phyloP scores from a whole-genome alignment of 2,329 filamentous ascomycete genomes.

The Sphaceloma murrayae region DNA sequence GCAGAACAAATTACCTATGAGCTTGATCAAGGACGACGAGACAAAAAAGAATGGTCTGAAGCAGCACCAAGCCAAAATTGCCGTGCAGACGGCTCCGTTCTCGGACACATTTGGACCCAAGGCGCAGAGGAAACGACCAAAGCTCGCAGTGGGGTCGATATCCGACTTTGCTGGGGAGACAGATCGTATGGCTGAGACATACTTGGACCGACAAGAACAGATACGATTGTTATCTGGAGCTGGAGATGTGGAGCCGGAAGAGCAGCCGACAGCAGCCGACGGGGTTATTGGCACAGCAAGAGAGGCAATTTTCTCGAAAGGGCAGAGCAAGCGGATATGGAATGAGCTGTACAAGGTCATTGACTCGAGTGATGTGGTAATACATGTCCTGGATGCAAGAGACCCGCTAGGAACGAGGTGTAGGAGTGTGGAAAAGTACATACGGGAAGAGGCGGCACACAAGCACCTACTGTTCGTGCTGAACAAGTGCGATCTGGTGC shows the following conservation, averaged over 20 bases:
- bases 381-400: constrained; percentile 86
- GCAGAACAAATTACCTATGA: constrained; percentile 95
- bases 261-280: constrained; percentile 20
- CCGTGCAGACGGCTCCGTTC: constrained; percentile 79
- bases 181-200: constrained; percentile 69
- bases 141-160: constrained; percentile 73
- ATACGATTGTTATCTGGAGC: constrained; percentile 65
- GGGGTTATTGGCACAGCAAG: constrained; percentile 37
- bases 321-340: constrained; percentile 92
- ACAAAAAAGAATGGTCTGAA: constrained; percentile 67
- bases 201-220: constrained; percentile 71
- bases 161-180: constrained; percentile 73
- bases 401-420: constrained; percentile 87
- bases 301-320: constrained; percentile 80
- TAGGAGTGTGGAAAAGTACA: constrained; percentile 83
- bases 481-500: constrained; percentile 89
- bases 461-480: constrained; percentile 88
- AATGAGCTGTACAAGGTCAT: constrained; percentile 91
- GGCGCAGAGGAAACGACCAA: constrained; percentile 83
- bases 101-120: constrained; percentile 87
- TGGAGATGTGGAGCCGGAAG: constrained; percentile 24
- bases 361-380: constrained; percentile 87
- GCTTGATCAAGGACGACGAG: constrained; percentile 67
- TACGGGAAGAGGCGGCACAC: constrained; percentile 84
- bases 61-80: constrained; percentile 88